A percentile compares a stretch with the other conserved stretches of the same genome.
These are phyloP conservation scores for Cadophora sp. DNA, from an alignment of 2,329 filamentous ascomycete genomes.

Conservation along the genomic window DNA sequence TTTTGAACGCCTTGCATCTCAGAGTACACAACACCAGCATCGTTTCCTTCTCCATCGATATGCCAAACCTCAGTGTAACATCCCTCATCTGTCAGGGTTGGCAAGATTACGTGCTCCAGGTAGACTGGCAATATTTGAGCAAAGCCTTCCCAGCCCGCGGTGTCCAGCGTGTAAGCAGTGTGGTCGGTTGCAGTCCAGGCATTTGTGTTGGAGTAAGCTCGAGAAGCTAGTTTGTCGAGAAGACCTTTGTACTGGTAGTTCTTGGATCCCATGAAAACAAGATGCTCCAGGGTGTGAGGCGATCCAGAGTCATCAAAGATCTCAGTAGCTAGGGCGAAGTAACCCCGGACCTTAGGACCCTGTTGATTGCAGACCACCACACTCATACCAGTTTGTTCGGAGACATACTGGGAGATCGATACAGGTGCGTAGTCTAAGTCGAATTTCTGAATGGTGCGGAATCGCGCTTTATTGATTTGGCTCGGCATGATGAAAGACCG, in stretches of 20 bases:
- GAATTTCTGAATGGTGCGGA: constrained; percentile 86
- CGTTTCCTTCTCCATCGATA: constrained; percentile 89
- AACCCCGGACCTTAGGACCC: constrained; percentile 93
- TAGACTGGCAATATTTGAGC: constrained; percentile 94
- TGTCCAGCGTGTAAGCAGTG: constrained; percentile 94
- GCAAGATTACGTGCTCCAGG: constrained; percentile 90
- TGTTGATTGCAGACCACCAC: constrained; percentile 90
- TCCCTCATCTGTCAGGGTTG: constrained; percentile 88
- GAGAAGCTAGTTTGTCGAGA: constrained; percentile 89
- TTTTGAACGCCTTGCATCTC: constrained; percentile 98
- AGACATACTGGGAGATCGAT: constrained; percentile 94
- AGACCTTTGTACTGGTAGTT: constrained; percentile 95
- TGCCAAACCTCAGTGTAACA: constrained; percentile 98
- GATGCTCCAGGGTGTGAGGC: constrained; percentile 83
- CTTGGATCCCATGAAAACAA: constrained; percentile 90
- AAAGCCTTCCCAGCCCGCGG: constrained; percentile 96
- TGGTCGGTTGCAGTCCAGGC: constrained; percentile 98
- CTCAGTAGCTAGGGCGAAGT: constrained; percentile 95
- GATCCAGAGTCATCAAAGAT: constrained; percentile 97
- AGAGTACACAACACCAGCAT: constrained; percentile 97
- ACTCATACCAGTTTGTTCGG: constrained; percentile 91
- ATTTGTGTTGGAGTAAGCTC: constrained; percentile 93
- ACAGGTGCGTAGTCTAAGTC: constrained; percentile 89
- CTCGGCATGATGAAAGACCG: constrained; percentile 59
- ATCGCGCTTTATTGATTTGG: constrained; percentile 61